Base-by-base conservation (phyloP, 208 protist genomes). In the Kentomonas sorsogonicus region DNA sequence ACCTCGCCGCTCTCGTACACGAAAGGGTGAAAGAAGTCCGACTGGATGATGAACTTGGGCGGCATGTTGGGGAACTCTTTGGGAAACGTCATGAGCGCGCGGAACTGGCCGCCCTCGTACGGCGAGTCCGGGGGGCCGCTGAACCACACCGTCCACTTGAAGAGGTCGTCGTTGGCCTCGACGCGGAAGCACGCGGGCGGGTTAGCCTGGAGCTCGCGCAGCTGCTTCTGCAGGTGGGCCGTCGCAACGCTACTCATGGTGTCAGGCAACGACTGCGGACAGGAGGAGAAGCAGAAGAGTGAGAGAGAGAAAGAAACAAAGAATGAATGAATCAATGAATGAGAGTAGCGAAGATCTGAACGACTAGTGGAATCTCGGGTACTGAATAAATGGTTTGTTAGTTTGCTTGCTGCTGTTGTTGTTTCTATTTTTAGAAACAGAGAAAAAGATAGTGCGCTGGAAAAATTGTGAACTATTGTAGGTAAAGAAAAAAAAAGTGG, bases 1-100 rank as follows among this genome's bases (percentile, higher is more conserved):
- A 99, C 96, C 16, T 76, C 66, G 2, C 98, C 98, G 47, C 98
- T 89, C 9, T 60, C 39, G 60, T 98, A 99, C 31, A 94, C 85
- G 63, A 99, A 99, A n/a, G 98, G 98, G 79, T 99, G 98, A 93
- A 95, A 99, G 66, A 99, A 97, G 13, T 77, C 77, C 2, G 93
- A 98, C 4, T 93, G 58, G 47, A 99, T 97, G 25, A 82, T 79
- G 54, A 99, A 93, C 7, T 72, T 77, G 0, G 98, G 98, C 26
- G 98, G 98, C 57, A 81, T 75, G 79, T 98, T 97, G 15, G 98
- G 98, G 62, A 98, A 99, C 39, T 97, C 94, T 29, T 90, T 81
- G 5, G 97, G 90, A 72, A 99, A 99, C 0, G 64, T 80, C 29
- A 99, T 57, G 10, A 69, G 64, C 7, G 94, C 89, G 51, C 91